Evolutionary conservation across 2,329 filamentous ascomycete species (phyloP), one percentile per base, ranked within the genome.

Genomic region (Pseudocercospora fuligena): DNA sequence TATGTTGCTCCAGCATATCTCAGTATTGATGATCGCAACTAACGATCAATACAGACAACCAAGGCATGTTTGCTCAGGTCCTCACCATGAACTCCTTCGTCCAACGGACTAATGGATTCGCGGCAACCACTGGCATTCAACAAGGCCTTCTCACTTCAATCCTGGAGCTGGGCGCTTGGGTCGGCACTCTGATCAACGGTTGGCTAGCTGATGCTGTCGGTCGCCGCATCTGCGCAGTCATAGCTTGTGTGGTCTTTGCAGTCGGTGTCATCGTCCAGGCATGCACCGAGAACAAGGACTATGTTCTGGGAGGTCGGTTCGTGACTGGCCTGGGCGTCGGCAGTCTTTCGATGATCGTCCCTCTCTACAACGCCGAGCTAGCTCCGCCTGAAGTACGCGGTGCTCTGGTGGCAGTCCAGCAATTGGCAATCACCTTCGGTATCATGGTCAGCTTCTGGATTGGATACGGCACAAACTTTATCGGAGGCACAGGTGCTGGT

Each of bases 31-130:
- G 23, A 62, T 29, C 25, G 9, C 8, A 16, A 25, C 16, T 19
- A 21, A 63, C 11, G 33, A 11, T 47, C 43, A 92, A 79, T 92
- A 87, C 89, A n/a, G 91, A 91, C 80, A 91, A 92, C 75, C 88
- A 91, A 76, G 90, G 90, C 71, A 89, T 92, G 80, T 91, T 92
- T 78, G 87, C 87, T n/a, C 89, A 90, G 25, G 86, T 93, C 40
- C 71, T 87, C 64, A 82, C 80, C 29, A 84, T 85, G 82, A 73
- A 76, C 4, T 78, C 80, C 1, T 85, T 84, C 68, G 77, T 62
- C 46, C 43, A 54, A 33, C 79, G 43, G 66, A 75, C 57, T 77
- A 77, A 80, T 70, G 73, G 77, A n/a, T 40, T 40, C 57, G 59
- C 27, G 29, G 29, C 65, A 19, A 40, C 29, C 12, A 54, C 60